Evolutionary conservation across 2,329 filamentous ascomycete species (phyloP), one percentile per base, ranked within the genome.

Genomic region (Alternaria postmessia): DNA sequence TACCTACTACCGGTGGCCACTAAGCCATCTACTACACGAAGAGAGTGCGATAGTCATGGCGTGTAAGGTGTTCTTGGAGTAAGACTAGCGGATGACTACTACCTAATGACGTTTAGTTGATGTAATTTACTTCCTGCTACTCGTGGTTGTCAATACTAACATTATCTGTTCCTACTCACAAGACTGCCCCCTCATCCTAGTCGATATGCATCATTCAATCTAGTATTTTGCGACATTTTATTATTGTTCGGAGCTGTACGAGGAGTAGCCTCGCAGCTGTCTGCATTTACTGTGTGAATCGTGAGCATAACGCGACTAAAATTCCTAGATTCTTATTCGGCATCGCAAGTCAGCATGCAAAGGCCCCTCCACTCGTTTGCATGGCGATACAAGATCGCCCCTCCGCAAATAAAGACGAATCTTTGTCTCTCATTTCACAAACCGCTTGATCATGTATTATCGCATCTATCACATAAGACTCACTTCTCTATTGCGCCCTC

Each of bases 1-100:
- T 66, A 8, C 74, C 74, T 7, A 77, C 74, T 3, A 76, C 68
- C 5, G 68, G 68, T 52, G 68, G 68, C 38, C 68, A 71, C 49
- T 71, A 64, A 52, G 16, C 0, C 6, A 3, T 12, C 20, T 20
- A 2, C 7, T 16, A 42, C 2, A 7, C 14, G 39, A 6, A 3
- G 4, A 3, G 20, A 42, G 20, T 24, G 8, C 12, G 36, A 28
- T 9, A 11, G 11, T 14, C 9, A 39, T 28, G 2, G 28, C 8
- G 22, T 34, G 36, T 22, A 11, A 4, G 34, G 49, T n/a, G 49
- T 51, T 41, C 22, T 41, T 4, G 24, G 49, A 30, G 49, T 38
- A 36, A 11, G 3, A 12, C 1, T 36, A 24, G 20, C 22, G 20
- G 20, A 49, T 7, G 22, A 5, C 12, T 36, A 49, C 8, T 38